Base-by-base conservation (phyloP, 2,329 filamentous ascomycete genomes). In the Tolypocladium album region DNA sequence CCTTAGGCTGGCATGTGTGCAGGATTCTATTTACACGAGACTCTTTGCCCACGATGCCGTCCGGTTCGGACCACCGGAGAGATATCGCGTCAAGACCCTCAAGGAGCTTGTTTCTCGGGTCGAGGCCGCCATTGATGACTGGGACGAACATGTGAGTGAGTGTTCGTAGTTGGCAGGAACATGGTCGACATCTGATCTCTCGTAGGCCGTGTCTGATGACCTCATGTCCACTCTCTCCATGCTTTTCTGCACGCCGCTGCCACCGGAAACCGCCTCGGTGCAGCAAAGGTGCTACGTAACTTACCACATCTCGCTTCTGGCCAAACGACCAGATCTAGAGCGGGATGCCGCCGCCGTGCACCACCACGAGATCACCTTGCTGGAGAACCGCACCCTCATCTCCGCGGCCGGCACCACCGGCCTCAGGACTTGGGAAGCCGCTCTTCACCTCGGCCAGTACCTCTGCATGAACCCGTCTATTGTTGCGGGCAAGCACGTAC, bases 141-240 rank as follows among this genome's bases (percentile, higher is more conserved):
- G 91, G 73, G 89, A 96, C 66, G 81, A 90, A 79, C 85, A 96
- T 87, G 92, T 96, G 88, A 78, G 89, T 78, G 53, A 78, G 89
- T 78, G 53, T 58, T 58, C 50, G 58, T 47, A 42, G 22, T 31
- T 17, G 20, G 22, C 58, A 38, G 7, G 39, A 12, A 27, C 45
- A 45, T 55, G 60, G 56, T 55, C 61, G 55, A 47, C 58, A 61
- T 71, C 59, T 75, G 59, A 74, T 64, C 59, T 27, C 50, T 57
- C 47, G 34, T 75, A 97, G 92, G 91, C 88, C 72, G 86, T 96
- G 55, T 91, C 88, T 63, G 90, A 96, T 73, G 81, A 88, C 72
- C 82, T 97, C 67, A 89, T 93, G 82, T 78, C 79, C 59, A 77
- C 79, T 43, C 80, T 95, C 65, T 84, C 87, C 59, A 73, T 78